Evolutionary conservation across 2,329 filamentous ascomycete genomes (phyloP), one percentile per base, ranked within the genome.

Genomic region (Penicillium sp.): DNA sequence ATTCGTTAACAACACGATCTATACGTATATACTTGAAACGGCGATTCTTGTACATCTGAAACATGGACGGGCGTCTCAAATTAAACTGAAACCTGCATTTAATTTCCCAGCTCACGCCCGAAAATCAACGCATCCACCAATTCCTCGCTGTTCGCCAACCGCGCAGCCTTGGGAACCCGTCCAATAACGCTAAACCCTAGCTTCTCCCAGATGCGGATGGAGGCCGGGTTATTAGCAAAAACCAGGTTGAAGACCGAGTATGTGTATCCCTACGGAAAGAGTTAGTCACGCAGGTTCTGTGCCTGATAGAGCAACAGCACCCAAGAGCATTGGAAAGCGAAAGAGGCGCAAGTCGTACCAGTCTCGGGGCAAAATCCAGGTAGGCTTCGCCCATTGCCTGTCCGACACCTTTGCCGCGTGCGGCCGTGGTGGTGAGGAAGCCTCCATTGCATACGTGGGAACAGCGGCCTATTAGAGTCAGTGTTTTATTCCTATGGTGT

Each of bases 241-340:
- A 70, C 68, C 17, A 70, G 57, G 49, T 70, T 70, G 54, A 70
- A 70, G 12, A 70, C 68, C 12, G 67, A 70, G 55, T 69, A 70
- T 57, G 62, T 69, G 56, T 70, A 70, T 37, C 68, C 68, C 68
- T 70, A 43, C 6, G 1, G 33, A 8, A 8, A 39, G 19, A 29
- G 38, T 50, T 51, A 51, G 46, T 34, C 9, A 48, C n/a, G 7
- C 19, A 2, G 22, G 7, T n/a, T 12, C 3, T 13, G 5, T 19
- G 2, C 55, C 40, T 19, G 9, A 13, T 10, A 10, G n/a, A 28
- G 6, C 12, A 33, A 19, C 13, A n/a, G 13, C 24, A 19, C 9
- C 6, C 0, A n/a, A 13, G 8, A 15, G 12, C 22, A 22, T 22
- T 22, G 22, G 6, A 24, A 15, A 22, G 3, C 6, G 19, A 4